Evolutionary conservation across 148 eudicot genomes (phyloP).

Genomic region (Rheum nobile): DNA sequence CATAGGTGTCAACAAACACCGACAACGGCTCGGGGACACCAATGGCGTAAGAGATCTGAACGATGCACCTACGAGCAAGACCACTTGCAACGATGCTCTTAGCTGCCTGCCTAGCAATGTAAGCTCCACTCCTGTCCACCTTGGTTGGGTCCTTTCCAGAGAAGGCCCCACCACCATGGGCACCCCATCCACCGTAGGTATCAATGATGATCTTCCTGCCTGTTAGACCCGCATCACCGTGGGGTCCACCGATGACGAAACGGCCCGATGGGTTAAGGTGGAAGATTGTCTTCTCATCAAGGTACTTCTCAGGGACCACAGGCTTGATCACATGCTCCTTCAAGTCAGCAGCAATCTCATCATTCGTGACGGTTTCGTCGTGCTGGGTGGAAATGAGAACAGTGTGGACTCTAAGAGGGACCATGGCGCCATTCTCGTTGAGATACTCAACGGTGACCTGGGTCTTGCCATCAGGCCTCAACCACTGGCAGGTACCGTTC

Average conservation of each 20-base stretch:
- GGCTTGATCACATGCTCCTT: slow-evolving; percentile 53
- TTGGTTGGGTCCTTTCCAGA: slow-evolving; percentile 50
- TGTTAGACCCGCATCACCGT: slow-evolving; percentile 60
- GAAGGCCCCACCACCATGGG: slow-evolving; percentile 50
- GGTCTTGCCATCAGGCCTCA: slow-evolving; percentile 66
- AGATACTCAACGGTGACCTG: slow-evolving; percentile 64
- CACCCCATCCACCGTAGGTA: slow-evolving; percentile 51
- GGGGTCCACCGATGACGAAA: slow-evolving; percentile 67
- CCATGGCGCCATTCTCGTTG: slow-evolving; percentile 60
- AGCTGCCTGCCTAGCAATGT: slow-evolving; percentile 53
- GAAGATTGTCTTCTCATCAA: slow-evolving; percentile 50
- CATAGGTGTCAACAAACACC: slow-evolving; percentile 51
- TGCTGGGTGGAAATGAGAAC: slow-evolving; percentile 66
- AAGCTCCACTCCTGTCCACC: slow-evolving; percentile 66
- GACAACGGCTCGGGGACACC: slow-evolving; percentile 71
- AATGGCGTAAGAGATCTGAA: slow-evolving; percentile 61
- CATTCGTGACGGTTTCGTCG: slow-evolving; percentile 60
- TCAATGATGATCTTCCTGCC: slow-evolving; percentile 61
- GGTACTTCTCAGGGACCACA: slow-evolving; percentile 40
- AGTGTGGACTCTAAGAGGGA: slow-evolving; percentile 58
- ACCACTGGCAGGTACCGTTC: slow-evolving; percentile 52
- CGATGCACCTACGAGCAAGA: slow-evolving; percentile 52
- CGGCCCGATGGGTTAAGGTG: slow-evolving; percentile 64
- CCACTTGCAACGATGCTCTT: slow-evolving; percentile 60
- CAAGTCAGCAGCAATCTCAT: slow-evolving; percentile 55